Evolutionary conservation across 306 rosid genomes (phyloP), one percentile per base, ranked within the genome.

Genomic region (Lagenaria siceraria): DNA sequence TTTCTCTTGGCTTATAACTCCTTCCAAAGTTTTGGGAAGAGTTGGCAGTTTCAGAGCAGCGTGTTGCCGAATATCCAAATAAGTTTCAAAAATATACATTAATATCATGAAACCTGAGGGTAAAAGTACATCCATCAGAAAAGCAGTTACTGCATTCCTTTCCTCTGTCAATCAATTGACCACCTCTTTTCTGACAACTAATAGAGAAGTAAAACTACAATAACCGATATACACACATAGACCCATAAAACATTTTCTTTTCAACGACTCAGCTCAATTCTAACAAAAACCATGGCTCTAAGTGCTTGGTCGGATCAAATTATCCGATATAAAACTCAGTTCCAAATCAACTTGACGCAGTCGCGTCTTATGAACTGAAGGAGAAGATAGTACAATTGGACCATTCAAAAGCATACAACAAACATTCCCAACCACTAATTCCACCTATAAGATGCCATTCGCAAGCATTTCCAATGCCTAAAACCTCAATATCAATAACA

Each of bases 1-100:
- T 76, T 95, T 95, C 86, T 92, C 99, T 79, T 90, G 93, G 85
- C 97, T 88, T 80, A 95, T 92, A 46, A 95, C 93, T 82, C 97
- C 99, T 80, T 82, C 88, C 86, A 95, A 82, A 79, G 97, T 82
- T 86, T 89, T 95, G 11, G 97, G 99, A 82, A 95, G 97, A 60
- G 87, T 90, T 18, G 97, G 96, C 63, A 85, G 92, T 79, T 92
- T 92, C 74, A 83, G 86, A 55, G 99, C 97, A 13, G 72, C 38
- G 77, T 95, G 99, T 90, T 92, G 99, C 65, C 97, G 88, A 78
- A 81, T 10, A 89, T 95, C 99, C 96, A 95, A 85, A 82, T 87
- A 95, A 77, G 89, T 78, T 80, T 95, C 98, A 72, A 95, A 92
- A 40, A 92, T n/a, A 82, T 95, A 95, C 96, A 89, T 89, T 18